phyloP scores from a whole-genome alignment of 192 early-diverging fungal genomes.

The Chytriomyces confervae region DNA sequence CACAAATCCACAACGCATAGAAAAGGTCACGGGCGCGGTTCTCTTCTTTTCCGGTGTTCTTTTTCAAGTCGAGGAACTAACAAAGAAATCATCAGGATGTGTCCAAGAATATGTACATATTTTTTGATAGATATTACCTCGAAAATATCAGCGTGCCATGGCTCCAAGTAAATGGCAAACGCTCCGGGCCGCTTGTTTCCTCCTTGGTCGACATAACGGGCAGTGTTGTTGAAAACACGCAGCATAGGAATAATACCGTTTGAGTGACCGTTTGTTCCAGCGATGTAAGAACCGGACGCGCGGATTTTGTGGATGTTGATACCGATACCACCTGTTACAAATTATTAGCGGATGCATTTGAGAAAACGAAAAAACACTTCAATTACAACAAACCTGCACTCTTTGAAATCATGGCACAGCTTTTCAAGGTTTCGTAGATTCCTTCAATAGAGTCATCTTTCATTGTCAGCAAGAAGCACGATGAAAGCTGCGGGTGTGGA shows the following conservation, averaged over 20 bases:
- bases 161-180: slow-evolving; percentile 98
- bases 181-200: slow-evolving; percentile 98
- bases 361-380: not conserved
- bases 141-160: slow-evolving; percentile 98
- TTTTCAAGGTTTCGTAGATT: slow-evolving; percentile 97
- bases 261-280: slow-evolving; percentile 96
- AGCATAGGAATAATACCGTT: slow-evolving; percentile 98
- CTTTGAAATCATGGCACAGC: slow-evolving; percentile 97
- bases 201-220: slow-evolving; percentile 99
- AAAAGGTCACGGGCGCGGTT: slow-evolving; percentile 95
- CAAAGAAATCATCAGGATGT: not conserved
- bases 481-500: slow-evolving; percentile 91
- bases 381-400: slow-evolving; percentile 64
- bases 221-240: slow-evolving; percentile 97
- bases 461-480: slow-evolving; percentile 95
- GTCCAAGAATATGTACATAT: not conserved
- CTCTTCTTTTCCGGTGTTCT: slow-evolving; percentile 99
- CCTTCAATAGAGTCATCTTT: slow-evolving; percentile 97
- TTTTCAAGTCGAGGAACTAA: slow-evolving; percentile 90
- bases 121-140: slow-evolving; percentile 38
- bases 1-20: slow-evolving; percentile 96
- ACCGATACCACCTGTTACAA: slow-evolving; percentile 79
- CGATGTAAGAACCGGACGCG: slow-evolving; percentile 93
- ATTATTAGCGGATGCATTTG: not conserved
- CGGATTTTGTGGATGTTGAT: slow-evolving; percentile 98